Conservation (phyloP, 345 rosid genomes). For the Rhizophora mangle region DNA sequence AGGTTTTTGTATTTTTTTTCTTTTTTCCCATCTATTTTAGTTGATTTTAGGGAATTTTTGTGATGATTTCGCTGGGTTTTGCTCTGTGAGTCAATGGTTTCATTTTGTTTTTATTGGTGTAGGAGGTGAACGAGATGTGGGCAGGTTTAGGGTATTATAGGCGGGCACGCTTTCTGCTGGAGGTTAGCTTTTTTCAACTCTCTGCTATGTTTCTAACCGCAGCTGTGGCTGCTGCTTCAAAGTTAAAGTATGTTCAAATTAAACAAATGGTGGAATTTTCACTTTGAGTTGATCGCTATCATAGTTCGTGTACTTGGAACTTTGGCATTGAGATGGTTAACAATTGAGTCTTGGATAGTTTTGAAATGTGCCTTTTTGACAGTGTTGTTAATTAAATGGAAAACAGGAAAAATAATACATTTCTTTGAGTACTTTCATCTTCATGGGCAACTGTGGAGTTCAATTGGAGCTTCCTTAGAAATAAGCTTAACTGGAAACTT, state of each 20-base stretch:
- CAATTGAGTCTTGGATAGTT: neutral
- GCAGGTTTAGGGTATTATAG: constrained; percentile 95
- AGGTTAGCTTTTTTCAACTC: constrained; percentile 41
- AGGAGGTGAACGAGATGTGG: constrained; percentile 99
- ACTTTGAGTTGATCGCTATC: neutral
- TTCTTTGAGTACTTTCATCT: neutral
- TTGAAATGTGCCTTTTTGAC: no score
- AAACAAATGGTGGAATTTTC: neutral
- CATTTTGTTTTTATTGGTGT: constrained; percentile 20
- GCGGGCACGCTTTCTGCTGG: constrained; percentile 82
- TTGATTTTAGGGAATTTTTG: neutral
- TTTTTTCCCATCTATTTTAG: neutral
- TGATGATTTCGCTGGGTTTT: neutral
- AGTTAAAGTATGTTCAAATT: no score
- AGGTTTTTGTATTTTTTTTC: neutral
- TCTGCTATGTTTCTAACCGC: constrained; percentile 1
- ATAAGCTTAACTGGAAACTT: no score
- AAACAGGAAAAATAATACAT: no score
- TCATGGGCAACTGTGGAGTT: no score
- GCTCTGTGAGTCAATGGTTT: neutral
- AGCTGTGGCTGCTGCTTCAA: neutral
- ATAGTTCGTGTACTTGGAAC: neutral
- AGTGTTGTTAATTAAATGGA: no score
- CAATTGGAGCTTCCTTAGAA: no score
- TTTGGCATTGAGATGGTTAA: neutral